Percentiles rank a stretch among this genome's conserved stretches.
Evolutionary conservation across 1,284 basidiomycete genomes (phyloP).

Genomic region (Rhodofomes roseus): DNA sequence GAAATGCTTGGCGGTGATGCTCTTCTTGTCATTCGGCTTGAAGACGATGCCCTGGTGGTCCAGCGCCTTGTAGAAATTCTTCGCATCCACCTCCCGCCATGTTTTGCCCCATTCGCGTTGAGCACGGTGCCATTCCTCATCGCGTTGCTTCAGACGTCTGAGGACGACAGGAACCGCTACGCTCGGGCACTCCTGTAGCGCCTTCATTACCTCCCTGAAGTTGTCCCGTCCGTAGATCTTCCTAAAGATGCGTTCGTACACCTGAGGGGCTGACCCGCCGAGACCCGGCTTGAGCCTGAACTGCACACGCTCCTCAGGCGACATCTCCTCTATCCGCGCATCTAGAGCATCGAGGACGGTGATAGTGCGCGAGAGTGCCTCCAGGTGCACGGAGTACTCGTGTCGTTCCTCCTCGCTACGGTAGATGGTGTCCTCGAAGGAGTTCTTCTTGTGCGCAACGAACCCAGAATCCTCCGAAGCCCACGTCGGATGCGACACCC

Average conservation of each 20-base stretch:
- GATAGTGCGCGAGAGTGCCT: conserved; percentile 90
- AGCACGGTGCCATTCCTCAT: conserved; percentile 95
- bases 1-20: conserved; percentile 87
- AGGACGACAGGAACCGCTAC: conserved; percentile 93
- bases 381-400: conserved; percentile 97
- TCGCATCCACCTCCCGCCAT: conserved; percentile 95
- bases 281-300: conserved; percentile 90
- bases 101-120: conserved; percentile 97
- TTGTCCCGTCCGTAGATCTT: conserved; percentile 90
- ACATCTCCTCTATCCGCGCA: conserved; percentile 87
- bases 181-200: conserved; percentile 89
- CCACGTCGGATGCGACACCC: conserved; percentile 98
- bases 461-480: conserved; percentile 95
- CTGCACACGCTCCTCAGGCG: conserved; percentile 77
- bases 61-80: conserved; percentile 96
- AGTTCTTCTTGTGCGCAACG: conserved; percentile 95
- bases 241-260: conserved; percentile 94
- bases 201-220: conserved; percentile 83
- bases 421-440: conserved; percentile 94
- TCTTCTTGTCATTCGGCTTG: conserved; percentile 97
- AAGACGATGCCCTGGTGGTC: conserved; percentile 96
- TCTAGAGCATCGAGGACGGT: conserved; percentile 89
- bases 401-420: conserved; percentile 98
- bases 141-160: conserved; percentile 87
- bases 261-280: conserved; percentile 82